Conservation (phyloP, 1,139 yeast genomes). For the Blastobotrys elegans region DNA sequence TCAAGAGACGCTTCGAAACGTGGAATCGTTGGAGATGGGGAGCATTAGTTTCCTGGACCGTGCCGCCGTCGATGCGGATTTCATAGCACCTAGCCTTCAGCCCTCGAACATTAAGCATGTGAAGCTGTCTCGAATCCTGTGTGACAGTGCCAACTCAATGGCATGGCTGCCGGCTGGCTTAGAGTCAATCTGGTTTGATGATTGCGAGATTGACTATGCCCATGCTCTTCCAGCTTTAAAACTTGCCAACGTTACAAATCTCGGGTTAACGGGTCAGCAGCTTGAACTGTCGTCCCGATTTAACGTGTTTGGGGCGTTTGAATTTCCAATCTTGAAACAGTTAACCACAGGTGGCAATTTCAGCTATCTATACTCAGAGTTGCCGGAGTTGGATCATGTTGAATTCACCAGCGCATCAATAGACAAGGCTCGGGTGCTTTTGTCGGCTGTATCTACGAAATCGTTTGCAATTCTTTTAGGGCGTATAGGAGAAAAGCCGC, state of each 20-base stretch:
- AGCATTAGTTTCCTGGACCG: background rate
- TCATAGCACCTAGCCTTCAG: background rate
- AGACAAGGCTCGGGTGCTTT: background rate
- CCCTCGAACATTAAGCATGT: background rate
- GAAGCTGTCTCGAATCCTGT: background rate
- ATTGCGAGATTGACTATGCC: background rate
- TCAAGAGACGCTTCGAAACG: background rate
- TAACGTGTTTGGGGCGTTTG: background rate
- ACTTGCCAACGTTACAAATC: background rate
- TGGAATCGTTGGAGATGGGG: background rate
- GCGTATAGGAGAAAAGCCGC: background rate
- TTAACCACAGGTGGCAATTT: conserved; percentile 4
- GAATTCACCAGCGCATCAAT: background rate
- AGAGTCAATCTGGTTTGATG: background rate
- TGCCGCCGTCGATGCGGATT: background rate
- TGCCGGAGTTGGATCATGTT: background rate
- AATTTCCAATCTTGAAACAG: background rate
- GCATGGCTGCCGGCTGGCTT: conserved; percentile 6
- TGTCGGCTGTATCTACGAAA: background rate
- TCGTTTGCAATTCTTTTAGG: conserved; percentile 4
- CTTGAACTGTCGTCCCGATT: background rate
- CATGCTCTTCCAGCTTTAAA: background rate
- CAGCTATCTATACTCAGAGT: background rate
- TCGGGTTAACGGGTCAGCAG: background rate
- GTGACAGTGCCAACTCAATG: background rate